Evolutionary conservation across 176 grass and related monocot species (phyloP).

Genomic region (Lolium perenne): DNA sequence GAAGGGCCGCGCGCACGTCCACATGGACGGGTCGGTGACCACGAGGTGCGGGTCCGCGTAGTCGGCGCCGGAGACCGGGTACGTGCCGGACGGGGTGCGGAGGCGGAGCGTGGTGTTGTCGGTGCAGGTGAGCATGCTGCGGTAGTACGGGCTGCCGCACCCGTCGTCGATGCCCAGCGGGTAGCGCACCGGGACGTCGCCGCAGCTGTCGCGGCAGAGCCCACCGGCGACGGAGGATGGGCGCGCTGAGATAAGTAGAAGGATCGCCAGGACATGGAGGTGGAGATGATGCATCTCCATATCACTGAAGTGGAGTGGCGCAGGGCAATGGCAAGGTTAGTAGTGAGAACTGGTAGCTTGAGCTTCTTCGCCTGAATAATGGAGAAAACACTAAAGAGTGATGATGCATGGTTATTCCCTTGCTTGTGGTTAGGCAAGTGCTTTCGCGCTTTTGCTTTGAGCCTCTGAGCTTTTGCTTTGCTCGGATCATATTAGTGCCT

Average conservation of each 20-base stretch:
- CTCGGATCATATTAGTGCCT: slow-evolving; percentile 13
- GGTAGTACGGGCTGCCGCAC: slow-evolving; percentile 95
- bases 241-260: not conserved
- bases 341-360: not conserved
- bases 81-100: slow-evolving; percentile 82
- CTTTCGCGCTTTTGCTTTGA: slow-evolving; percentile 40
- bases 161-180: slow-evolving; percentile 85
- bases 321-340: not conserved
- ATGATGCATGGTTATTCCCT: not conserved
- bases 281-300: slow-evolving; percentile 44
- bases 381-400: not conserved
- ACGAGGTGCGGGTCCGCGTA: slow-evolving; percentile 89
- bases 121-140: slow-evolving; percentile 73
- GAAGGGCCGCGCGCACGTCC: slow-evolving; percentile 68
- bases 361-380: slow-evolving; percentile 12
- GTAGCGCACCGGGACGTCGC: slow-evolving; percentile 70
- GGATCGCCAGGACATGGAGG: slow-evolving; percentile 26
- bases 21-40: slow-evolving; percentile 84
- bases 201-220: slow-evolving; percentile 75
- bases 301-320: not conserved
- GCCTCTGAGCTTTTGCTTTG: slow-evolving; percentile 48
- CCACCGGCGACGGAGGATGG: slow-evolving; percentile 14
- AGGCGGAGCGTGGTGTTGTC: slow-evolving; percentile 70
- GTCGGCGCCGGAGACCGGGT: slow-evolving; percentile 65
- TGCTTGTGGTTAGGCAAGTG: not conserved